Base-by-base conservation (phyloP, 345 rosid genomes). In the Trapa bicornis region DNA sequence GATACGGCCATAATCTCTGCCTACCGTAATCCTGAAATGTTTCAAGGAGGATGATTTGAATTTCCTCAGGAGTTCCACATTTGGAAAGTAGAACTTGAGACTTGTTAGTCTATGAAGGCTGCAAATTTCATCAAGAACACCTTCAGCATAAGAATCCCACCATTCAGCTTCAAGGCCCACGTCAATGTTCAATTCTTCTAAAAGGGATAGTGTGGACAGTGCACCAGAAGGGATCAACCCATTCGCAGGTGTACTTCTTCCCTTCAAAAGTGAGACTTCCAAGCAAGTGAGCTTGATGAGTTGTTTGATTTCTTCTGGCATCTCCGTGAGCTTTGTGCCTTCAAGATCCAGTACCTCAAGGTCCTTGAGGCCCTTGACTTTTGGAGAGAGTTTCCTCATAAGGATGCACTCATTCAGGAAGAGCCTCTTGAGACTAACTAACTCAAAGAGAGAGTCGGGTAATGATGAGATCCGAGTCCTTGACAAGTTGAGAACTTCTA, bases 381-480 rank as follows among this genome's bases (percentile, higher is more conserved):
- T 42, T 0, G 73, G 69, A 0, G 79, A 47, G 8, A 79, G 54
- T 1, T 15, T 43, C 75, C 71, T 73, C 22, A 79, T 32, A 29
- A 71, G 72, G 3, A 47, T 37, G 47, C 82, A 79, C 9, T 64
- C 0, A 1, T 35, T 74, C 37, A 69, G 14, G 42, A 57, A 64
- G 60, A 79, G 66, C 7, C 60, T 74, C 61, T 64, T 71, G 7
- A 79, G 75, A 38, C 48, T 53, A 52, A 66, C 43, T 61, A 76
- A 64, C 65, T 37, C 52, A 37, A 64, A 68, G 41, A 69, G 71
- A 22, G 78, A 72, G 8, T 68, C 61, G 13, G 80, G 78, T 70
- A 79, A 74, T 39, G 74, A 64, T 60, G 70, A 76, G 42, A 75
- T 67, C n/a, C 65, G 52, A 67, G 82, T 79, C 61, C 48, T 6